These are phyloP conservation scores for Microstegium vimineum DNA, from an alignment of 176 grass and related monocot species.

Conservation along the genomic window DNA sequence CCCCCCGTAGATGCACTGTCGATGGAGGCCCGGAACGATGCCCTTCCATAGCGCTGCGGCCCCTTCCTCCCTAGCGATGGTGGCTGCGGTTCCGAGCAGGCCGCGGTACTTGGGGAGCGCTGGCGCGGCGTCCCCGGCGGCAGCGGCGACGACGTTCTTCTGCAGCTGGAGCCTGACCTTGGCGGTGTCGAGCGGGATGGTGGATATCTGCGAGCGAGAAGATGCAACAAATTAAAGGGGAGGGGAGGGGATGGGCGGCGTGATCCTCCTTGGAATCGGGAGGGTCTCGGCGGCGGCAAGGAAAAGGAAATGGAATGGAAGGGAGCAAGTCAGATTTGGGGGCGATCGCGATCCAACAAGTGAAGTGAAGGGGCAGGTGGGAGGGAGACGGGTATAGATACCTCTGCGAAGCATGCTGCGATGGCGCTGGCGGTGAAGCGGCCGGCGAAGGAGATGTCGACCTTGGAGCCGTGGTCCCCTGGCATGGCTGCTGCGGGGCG, in stretches of 20 bases:
- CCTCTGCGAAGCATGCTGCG: slow-evolving; percentile 95
- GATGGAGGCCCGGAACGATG: slow-evolving; percentile 78
- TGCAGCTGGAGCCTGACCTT: slow-evolving; percentile 97
- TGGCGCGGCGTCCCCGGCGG: neutral
- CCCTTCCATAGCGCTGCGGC: slow-evolving; percentile 86
- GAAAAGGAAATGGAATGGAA: neutral
- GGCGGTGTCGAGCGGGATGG: slow-evolving; percentile 86
- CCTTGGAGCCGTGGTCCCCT: slow-evolving; percentile 46
- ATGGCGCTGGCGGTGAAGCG: slow-evolving; percentile 94
- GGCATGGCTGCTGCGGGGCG: slow-evolving; percentile 22
- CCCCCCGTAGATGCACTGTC: slow-evolving; percentile 87
- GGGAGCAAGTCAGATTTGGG: neutral
- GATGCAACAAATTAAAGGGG: neutral
- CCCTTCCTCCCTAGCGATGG: slow-evolving; percentile 82
- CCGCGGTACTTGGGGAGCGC: slow-evolving; percentile 67
- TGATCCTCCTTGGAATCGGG: neutral
- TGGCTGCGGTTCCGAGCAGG: slow-evolving; percentile 74
- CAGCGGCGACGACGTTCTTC: slow-evolving; percentile 35
- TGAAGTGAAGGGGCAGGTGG: neutral
- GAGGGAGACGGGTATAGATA: neutral
- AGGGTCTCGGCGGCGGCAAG: neutral
- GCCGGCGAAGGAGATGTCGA: slow-evolving; percentile 80
- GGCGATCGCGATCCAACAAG: neutral
- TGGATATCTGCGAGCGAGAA: slow-evolving; percentile 45
- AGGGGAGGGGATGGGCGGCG: neutral